phyloP scores from a whole-genome alignment of 2,329 filamentous ascomycete species.

The Diaporthe vaccinii region DNA sequence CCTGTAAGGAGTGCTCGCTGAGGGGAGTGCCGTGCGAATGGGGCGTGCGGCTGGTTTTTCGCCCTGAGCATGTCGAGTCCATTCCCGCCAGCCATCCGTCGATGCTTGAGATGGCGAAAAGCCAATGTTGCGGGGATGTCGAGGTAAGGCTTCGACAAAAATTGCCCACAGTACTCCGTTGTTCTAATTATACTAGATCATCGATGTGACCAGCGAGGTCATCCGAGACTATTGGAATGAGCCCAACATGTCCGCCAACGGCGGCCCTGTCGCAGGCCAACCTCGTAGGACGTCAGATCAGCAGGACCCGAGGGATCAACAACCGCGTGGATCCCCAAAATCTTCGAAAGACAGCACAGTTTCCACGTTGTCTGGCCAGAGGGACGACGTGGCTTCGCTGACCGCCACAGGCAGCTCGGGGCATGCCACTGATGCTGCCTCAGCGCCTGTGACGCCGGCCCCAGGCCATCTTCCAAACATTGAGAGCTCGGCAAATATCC shows the following conservation, averaged over 20 bases:
- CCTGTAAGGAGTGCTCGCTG: conserved; percentile 29
- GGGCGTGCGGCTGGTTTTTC: conserved; percentile 22
- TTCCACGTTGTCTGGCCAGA: conserved; percentile 5
- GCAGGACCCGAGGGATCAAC: conserved; percentile 2
- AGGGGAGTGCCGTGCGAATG: conserved; percentile 27
- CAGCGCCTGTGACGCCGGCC: conserved; percentile 12
- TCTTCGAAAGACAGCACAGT: conserved; percentile 8
- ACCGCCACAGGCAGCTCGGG: conserved; percentile 4
- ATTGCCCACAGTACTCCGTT: too few relatives aligned
- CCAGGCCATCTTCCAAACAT: background rate
- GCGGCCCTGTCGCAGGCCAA: background rate
- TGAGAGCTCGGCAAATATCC: background rate
- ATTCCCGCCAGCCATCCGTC: conserved; percentile 25
- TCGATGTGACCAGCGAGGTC: conserved; percentile 25
- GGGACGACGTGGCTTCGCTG: conserved; percentile 17
- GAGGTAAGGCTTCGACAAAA: background rate
- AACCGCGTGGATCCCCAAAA: conserved; percentile 11
- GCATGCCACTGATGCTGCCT: conserved; percentile 3
- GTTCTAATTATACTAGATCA: conserved; percentile 1
- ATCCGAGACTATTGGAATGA: conserved; percentile 27
- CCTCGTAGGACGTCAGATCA: background rate
- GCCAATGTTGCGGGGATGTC: background rate
- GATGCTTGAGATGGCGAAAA: conserved; percentile 15
- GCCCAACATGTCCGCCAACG: conserved; percentile 3
- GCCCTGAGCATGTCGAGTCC: conserved; percentile 28